These are phyloP conservation scores for Chaetomium tenue DNA, from an alignment of 495 filamentous ascomycete species.

Conservation along the genomic window DNA sequence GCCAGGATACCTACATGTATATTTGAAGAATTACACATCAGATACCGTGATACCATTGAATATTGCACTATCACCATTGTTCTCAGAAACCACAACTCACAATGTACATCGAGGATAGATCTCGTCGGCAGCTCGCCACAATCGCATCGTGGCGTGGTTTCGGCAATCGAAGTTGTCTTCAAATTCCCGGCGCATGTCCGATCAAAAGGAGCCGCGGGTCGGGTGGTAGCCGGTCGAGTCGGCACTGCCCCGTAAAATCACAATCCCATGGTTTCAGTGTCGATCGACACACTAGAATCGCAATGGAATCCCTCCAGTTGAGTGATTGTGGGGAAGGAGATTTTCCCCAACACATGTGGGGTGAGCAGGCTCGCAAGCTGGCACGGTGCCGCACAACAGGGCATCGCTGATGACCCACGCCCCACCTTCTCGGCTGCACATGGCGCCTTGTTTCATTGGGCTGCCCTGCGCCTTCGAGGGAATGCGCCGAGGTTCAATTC, in stretches of 20 bases:
- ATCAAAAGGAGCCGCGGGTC: neutral
- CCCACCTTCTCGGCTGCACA: conserved; percentile 17
- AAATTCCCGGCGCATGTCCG: neutral
- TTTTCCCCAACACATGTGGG: conserved; percentile 6
- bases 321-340: neutral
- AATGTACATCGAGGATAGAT: neutral
- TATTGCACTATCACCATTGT: no score
- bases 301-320: neutral
- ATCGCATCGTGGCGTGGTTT: neutral
- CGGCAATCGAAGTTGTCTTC: neutral
- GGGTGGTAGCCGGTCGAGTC: neutral
- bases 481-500: conserved; percentile 38
- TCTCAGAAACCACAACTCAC: no score
- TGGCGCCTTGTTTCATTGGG: conserved; percentile 8
- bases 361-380: neutral
- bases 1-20: no score
- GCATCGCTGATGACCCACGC: neutral
- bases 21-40: no score
- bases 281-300: neutral
- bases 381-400: no score
- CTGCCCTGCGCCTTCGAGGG: neutral
- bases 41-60: no score
- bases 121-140: neutral
- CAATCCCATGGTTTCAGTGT: neutral
- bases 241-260: neutral